Conservation (phyloP, 2,329 filamentous ascomycete species). For the Aureobasidium sp. region DNA sequence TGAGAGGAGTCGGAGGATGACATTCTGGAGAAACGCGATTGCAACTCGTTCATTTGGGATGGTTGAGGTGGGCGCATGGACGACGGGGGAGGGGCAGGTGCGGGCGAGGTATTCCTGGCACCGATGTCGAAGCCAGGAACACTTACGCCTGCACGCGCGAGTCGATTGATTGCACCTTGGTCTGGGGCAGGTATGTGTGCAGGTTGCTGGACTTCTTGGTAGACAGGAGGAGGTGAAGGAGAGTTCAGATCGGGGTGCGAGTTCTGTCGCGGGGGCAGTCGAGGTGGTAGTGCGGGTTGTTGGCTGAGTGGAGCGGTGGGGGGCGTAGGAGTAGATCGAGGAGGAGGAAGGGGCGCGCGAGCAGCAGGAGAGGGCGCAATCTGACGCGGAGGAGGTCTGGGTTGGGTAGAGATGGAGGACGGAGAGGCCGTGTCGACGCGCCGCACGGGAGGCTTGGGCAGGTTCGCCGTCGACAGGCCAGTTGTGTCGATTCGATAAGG, state of each 20-base stretch:
- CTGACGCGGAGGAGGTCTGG: slow-evolving; percentile 20
- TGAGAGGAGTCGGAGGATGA: slow-evolving; percentile 25
- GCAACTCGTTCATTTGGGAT: slow-evolving; percentile 57
- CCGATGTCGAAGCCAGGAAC: slow-evolving; percentile 74
- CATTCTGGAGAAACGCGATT: slow-evolving; percentile 54
- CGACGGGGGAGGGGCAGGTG: slow-evolving; percentile 20
- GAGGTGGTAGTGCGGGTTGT: slow-evolving; percentile 56
- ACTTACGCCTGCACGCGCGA: slow-evolving; percentile 68
- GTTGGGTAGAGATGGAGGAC: slow-evolving; percentile 14
- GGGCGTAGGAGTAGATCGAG: slow-evolving; percentile 21
- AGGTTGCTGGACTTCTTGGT: slow-evolving; percentile 32
- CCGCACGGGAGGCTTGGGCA: slow-evolving; percentile 64
- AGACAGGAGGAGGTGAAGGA: slow-evolving; percentile 41
- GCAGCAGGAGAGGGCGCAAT: slow-evolving; percentile 19
- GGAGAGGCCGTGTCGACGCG: slow-evolving; percentile 28
- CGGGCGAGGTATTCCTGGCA: slow-evolving; percentile 25
- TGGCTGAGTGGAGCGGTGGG: slow-evolving; percentile 26
- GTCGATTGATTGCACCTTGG: slow-evolving; percentile 55
- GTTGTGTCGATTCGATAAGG: slow-evolving; percentile 65
- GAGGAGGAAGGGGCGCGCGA: slow-evolving; percentile 21
- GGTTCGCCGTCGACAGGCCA: slow-evolving; percentile 59
- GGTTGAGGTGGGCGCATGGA: slow-evolving; percentile 31
- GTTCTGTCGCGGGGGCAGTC: slow-evolving; percentile 63
- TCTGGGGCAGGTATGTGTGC: slow-evolving; percentile 30
- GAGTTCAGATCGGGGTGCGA: slow-evolving; percentile 42